Evolutionary conservation across 2,329 filamentous ascomycete genomes (phyloP).

Genomic region (Zalaria sp.): DNA sequence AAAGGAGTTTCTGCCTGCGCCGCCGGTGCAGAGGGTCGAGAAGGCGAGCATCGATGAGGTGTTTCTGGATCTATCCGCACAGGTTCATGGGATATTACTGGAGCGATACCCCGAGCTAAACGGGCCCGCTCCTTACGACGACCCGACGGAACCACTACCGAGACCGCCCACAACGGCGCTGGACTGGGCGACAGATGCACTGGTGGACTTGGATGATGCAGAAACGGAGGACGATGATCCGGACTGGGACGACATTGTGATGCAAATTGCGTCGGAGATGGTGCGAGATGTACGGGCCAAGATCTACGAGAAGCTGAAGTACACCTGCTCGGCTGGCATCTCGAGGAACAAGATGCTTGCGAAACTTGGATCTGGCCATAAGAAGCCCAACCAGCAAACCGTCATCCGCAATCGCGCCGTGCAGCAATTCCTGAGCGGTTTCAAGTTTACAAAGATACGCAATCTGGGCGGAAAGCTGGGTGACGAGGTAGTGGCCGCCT

Average conservation of each 20-base stretch:
- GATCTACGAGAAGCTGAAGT: slow-evolving; percentile 58
- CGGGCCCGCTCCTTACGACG: slow-evolving; percentile 56
- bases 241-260: slow-evolving; percentile 91
- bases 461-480: slow-evolving; percentile 93
- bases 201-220: slow-evolving; percentile 60
- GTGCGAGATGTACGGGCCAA: slow-evolving; percentile 58
- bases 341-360: slow-evolving; percentile 89
- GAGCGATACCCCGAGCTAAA: slow-evolving; percentile 62
- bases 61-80: slow-evolving; percentile 78
- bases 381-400: slow-evolving; percentile 90
- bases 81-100: slow-evolving; percentile 63
- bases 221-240: slow-evolving; percentile 67
- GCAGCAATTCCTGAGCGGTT: slow-evolving; percentile 61
- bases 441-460: slow-evolving; percentile 90
- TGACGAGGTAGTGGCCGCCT: slow-evolving; percentile 67
- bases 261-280: slow-evolving; percentile 79
- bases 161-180: slow-evolving; percentile 58
- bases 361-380: slow-evolving; percentile 80
- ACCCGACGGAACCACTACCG: slow-evolving; percentile 57
- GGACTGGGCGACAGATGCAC: slow-evolving; percentile 72
- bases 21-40: slow-evolving; percentile 59
- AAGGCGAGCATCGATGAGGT: slow-evolving; percentile 95
- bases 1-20: slow-evolving; percentile 53
- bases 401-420: slow-evolving; percentile 80
- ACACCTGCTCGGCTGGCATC: slow-evolving; percentile 85